These are phyloP conservation scores for Pterocarpus santalinus DNA, from an alignment of 306 rosid genomes.

Conservation along the genomic window DNA sequence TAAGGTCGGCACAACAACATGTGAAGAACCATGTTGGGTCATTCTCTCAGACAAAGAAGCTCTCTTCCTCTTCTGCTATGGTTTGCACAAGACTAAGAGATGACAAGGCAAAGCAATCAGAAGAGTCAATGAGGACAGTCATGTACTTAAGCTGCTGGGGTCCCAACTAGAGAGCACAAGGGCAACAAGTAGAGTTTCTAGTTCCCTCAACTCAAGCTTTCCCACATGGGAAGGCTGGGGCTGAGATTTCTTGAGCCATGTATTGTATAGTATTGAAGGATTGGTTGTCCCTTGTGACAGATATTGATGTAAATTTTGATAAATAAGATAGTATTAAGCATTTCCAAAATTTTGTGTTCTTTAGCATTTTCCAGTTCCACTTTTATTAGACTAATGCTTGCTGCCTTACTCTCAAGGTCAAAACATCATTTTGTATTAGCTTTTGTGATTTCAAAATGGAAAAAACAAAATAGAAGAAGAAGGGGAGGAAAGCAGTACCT, in stretches of 20 bases:
- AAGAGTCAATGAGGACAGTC: conserved; percentile 52
- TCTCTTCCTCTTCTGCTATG: conserved; percentile 53
- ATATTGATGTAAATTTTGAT: conserved; percentile 33
- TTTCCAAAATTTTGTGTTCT: neutral
- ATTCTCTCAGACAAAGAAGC: conserved; percentile 48
- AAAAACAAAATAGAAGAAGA: too few species aligned
- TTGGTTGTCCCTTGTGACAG: neutral
- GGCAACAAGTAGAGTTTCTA: neutral
- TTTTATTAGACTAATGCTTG: too few species aligned
- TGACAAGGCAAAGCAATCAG: conserved; percentile 58
- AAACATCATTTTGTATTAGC: too few species aligned
- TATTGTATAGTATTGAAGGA: neutral
- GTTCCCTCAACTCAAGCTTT: neutral
- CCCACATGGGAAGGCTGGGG: neutral
- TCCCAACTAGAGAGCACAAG: neutral
- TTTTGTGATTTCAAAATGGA: too few species aligned
- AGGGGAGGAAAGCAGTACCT: too few species aligned
- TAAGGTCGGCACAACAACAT: conserved; percentile 53
- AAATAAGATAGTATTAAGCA: neutral
- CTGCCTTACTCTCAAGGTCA: too few species aligned
- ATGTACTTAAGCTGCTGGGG: conserved; percentile 31
- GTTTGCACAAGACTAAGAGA: conserved; percentile 44
- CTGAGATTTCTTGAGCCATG: conserved; percentile 1
- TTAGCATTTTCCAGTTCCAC: too few species aligned
- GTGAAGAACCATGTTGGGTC: conserved; percentile 48